phyloP scores from a whole-genome alignment of 1,139 yeast genomes.

The Taiozyma sp. region DNA sequence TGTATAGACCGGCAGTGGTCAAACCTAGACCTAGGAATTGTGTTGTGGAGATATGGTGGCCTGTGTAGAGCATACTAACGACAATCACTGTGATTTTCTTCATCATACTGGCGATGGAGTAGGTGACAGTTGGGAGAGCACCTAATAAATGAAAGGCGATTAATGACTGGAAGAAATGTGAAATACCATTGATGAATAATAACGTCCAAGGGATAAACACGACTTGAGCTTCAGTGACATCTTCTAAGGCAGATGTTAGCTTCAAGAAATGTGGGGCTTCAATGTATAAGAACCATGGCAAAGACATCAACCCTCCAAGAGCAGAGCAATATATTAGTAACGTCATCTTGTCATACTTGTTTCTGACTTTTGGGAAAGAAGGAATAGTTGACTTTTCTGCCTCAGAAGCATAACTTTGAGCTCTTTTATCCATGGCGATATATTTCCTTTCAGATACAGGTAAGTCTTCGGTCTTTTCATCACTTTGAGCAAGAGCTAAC shows the following conservation, averaged over 20 bases:
- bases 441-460: constrained; percentile 16
- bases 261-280: constrained; percentile 43
- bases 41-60: constrained; percentile 38
- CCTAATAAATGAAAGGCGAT: constrained; percentile 91
- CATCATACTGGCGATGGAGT: constrained; percentile 87
- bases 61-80: constrained; percentile 75
- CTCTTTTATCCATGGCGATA: constrained; percentile 7
- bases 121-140: constrained; percentile 84
- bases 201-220: constrained; percentile 31
- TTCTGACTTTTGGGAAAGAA: constrained; percentile 16
- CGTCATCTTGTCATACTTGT: constrained; percentile 73
- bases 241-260: constrained; percentile 4
- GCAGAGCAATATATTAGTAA: constrained; percentile 79
- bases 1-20: constrained; percentile 39
- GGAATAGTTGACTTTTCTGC: constrained; percentile 10
- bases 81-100: constrained; percentile 85
- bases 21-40: constrained; percentile 66
- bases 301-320: constrained; percentile 73
- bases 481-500: constrained; percentile 21
- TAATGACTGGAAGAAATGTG: constrained; percentile 84
- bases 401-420: constrained; percentile 12
- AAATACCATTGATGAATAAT: constrained; percentile 55
- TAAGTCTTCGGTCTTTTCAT: background rate
- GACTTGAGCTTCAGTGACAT: constrained; percentile 15
- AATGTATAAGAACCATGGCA: constrained; percentile 71